These are phyloP conservation scores for Solanum hybrid DNA, from an alignment of 305 asterid species.

Conservation along the genomic window DNA sequence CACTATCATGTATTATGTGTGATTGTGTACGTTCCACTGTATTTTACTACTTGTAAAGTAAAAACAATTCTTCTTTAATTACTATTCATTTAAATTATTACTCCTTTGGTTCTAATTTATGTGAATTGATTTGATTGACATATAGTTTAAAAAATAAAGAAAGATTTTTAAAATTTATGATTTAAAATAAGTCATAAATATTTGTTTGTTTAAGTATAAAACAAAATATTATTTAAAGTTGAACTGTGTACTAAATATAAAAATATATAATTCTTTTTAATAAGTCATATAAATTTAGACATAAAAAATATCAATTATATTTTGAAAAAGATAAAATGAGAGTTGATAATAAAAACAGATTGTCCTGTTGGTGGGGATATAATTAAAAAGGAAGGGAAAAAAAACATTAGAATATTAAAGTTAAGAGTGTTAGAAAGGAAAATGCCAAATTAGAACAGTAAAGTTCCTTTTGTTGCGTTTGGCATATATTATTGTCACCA, in stretches of 20 bases:
- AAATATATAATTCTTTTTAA: too few species aligned
- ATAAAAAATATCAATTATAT: neutral
- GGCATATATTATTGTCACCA: conserved; percentile 1
- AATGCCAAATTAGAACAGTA: neutral
- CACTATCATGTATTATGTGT: neutral
- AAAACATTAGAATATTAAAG: neutral
- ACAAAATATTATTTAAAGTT: too few species aligned
- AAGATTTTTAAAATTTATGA: too few species aligned
- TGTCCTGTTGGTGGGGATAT: neutral
- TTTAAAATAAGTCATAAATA: too few species aligned
- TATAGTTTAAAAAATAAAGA: too few species aligned
- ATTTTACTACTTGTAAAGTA: neutral
- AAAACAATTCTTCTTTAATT: neutral
- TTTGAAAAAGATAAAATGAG: neutral
- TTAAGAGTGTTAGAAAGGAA: neutral
- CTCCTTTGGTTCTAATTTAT: too few species aligned
- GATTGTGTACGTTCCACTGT: neutral
- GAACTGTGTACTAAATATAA: neutral
- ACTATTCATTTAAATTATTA: neutral
- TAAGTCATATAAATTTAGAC: neutral
- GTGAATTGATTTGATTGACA: neutral
- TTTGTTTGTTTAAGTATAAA: neutral
- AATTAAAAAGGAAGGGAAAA: neutral
- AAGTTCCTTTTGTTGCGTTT: neutral
- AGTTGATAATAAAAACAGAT: neutral